A percentile compares a stretch with the other conserved stretches of the same genome.
Evolutionary conservation across 176 grass and related monocot genomes (phyloP).

Genomic region (barley (Hordeum vulgare)): DNA sequence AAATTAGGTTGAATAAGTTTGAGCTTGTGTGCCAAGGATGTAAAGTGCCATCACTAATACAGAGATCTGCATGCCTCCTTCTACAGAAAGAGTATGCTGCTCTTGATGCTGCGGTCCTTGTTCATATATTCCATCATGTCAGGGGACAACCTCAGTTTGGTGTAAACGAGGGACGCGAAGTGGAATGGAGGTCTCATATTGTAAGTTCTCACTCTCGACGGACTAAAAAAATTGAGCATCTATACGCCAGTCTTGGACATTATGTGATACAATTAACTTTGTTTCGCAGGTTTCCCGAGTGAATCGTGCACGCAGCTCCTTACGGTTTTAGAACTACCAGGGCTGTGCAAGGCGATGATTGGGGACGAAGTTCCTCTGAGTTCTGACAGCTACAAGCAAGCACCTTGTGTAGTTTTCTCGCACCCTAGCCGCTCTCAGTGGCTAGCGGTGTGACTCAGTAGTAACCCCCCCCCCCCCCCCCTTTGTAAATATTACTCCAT

Average conservation of each 20-base stretch:
- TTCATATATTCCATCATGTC: constrained; percentile 87
- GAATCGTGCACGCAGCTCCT: background rate
- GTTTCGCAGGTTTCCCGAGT: constrained; percentile 39
- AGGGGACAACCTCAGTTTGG: constrained; percentile 51
- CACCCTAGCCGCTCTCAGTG: background rate
- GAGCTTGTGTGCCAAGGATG: background rate
- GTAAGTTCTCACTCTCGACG: constrained; percentile 33
- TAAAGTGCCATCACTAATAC: background rate
- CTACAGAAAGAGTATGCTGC: constrained; percentile 94
- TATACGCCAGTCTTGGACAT: background rate
- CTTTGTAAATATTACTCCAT: constrained; percentile 41
- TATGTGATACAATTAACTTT: background rate
- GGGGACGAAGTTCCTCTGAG: background rate
- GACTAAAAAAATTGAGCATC: background rate
- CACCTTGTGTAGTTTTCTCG: background rate
- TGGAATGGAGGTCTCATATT: constrained; percentile 87
- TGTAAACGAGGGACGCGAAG: constrained; percentile 44
- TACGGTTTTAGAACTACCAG: constrained; percentile 16
- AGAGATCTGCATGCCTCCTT: background rate
- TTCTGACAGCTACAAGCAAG: background rate
- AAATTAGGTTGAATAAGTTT: background rate
- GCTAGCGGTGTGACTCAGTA: background rate
- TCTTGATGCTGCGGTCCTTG: constrained; percentile 80
- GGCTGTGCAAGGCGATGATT: background rate
- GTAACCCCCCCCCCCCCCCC: background rate